These are phyloP conservation scores for Iris pallida DNA, from an alignment of 116 monocot species.

Conservation along the genomic window DNA sequence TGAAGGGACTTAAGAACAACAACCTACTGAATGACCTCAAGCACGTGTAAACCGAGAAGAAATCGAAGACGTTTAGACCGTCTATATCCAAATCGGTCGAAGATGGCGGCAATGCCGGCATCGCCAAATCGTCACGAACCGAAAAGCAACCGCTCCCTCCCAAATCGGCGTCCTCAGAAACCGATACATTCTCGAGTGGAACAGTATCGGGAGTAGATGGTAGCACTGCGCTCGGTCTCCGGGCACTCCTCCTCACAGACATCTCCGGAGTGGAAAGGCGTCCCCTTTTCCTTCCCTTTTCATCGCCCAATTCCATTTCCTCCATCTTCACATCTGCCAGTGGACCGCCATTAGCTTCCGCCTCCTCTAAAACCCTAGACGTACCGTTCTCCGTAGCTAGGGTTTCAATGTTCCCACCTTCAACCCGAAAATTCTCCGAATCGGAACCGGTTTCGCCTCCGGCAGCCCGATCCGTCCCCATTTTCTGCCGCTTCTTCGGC, in stretches of 20 bases:
- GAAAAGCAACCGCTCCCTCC: background rate
- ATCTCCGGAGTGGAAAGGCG: slow-evolving; percentile 18
- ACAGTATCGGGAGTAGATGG: slow-evolving; percentile 9
- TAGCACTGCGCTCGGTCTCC: slow-evolving; percentile 26
- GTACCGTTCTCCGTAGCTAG: slow-evolving; percentile 6
- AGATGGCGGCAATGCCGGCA: slow-evolving; percentile 59
- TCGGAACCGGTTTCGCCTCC: background rate
- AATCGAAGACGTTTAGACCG: slow-evolving; percentile 62
- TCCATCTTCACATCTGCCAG: background rate
- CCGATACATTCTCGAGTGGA: background rate
- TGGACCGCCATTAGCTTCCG: slow-evolving; percentile 3
- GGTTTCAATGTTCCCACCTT: background rate
- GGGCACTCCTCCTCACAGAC: slow-evolving; percentile 73
- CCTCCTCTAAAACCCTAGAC: background rate
- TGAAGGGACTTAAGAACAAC: slow-evolving; percentile 83
- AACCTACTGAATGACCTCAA: slow-evolving; percentile 78
- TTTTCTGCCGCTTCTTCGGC: slow-evolving; percentile 28
- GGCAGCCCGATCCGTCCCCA: background rate
- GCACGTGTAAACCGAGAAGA: slow-evolving; percentile 83
- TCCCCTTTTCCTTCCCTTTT: slow-evolving; percentile 34
- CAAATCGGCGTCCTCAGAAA: background rate
- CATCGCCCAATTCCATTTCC: slow-evolving; percentile 7
- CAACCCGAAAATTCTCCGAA: background rate
- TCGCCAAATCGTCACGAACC: slow-evolving; percentile 11
- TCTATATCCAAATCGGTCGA: slow-evolving; percentile 60